A percentile compares a stretch with the other conserved stretches of the same genome.
Evolutionary conservation across 441 rosid species (phyloP).

Genomic region (Macaranga tanarius): DNA sequence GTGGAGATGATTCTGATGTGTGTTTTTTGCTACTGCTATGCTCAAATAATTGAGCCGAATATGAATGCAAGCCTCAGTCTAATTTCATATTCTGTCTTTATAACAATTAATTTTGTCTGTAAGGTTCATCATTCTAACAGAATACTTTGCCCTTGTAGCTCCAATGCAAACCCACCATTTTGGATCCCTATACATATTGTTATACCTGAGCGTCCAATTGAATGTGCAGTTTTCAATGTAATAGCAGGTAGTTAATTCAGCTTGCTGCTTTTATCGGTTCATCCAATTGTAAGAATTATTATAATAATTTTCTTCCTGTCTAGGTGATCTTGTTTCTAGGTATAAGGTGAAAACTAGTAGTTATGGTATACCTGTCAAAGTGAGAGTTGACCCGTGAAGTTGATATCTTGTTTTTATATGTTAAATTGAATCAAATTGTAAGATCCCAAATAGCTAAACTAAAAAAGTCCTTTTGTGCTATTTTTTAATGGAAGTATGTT

Average conservation of each 20-base stretch:
- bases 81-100: background rate
- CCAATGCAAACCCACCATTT: conserved; percentile 87
- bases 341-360: background rate
- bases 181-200: conserved; percentile 99
- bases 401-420: background rate
- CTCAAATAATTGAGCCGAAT: background rate
- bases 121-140: conserved; percentile 3
- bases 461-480: background rate
- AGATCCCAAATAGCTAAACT: background rate
- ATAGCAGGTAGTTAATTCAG: conserved; percentile 68
- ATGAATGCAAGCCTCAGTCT: conserved; percentile 7
- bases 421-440: background rate
- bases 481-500: background rate
- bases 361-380: background rate
- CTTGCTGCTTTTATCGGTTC: background rate
- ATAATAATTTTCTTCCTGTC: background rate
- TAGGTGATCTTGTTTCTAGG: conserved; percentile 1
- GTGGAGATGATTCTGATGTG: background rate
- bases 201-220: conserved; percentile 97
- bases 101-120: background rate
- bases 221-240: conserved; percentile 87
- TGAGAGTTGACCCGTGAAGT: background rate
- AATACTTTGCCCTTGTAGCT: conserved; percentile 46
- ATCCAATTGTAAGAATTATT: background rate
- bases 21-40: background rate